phyloP scores from a whole-genome alignment of 345 rosid species.

The Salix caprea region DNA sequence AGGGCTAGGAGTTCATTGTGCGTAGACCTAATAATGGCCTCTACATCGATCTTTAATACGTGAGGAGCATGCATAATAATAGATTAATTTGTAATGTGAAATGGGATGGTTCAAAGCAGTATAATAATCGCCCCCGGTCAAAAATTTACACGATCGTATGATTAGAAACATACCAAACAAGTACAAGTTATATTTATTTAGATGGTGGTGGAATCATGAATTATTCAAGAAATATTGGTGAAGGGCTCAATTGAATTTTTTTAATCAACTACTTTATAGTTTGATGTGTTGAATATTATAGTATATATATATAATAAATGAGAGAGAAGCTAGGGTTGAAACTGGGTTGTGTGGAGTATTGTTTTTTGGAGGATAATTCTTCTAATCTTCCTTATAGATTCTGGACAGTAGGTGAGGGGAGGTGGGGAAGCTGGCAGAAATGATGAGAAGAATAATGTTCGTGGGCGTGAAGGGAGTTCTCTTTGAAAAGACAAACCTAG shows the following conservation, averaged over 20 bases:
- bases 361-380: neutral
- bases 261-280: neutral
- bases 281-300: neutral
- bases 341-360: neutral
- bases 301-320: neutral
- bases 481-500: neutral
- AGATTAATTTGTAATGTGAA: neutral
- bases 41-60: constrained; percentile 13
- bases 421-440: constrained; percentile 30
- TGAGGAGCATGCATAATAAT: constrained; percentile 31
- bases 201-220: constrained; percentile 32
- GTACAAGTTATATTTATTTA: neutral
- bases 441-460: constrained; percentile 23
- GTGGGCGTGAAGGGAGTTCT: constrained; percentile 7
- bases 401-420: constrained; percentile 20
- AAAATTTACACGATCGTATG: constrained; percentile 31
- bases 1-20: neutral
- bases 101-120: constrained; percentile 2
- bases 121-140: constrained; percentile 17
- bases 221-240: constrained; percentile 12
- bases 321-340: neutral
- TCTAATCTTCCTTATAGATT: neutral
- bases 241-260: neutral
- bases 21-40: constrained; percentile 19
- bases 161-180: constrained; percentile 21